Evolutionary conservation across 2,329 filamentous ascomycete species (phyloP).

Genomic region (Xylariaceae sp.): DNA sequence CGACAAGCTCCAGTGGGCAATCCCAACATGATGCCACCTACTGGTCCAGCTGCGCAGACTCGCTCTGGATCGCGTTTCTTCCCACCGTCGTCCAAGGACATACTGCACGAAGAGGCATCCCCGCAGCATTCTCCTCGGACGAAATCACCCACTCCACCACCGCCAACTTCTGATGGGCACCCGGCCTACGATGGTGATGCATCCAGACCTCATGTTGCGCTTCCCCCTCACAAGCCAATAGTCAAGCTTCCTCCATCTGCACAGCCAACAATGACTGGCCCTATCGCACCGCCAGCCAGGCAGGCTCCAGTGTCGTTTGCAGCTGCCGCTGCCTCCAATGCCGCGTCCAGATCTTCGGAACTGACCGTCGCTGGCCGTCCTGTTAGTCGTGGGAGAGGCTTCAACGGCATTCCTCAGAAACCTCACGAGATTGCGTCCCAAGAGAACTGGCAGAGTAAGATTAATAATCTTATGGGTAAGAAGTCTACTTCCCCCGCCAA

Average conservation of each 20-base stretch:
- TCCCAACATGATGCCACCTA: slow-evolving; percentile 9
- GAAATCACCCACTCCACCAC: slow-evolving; percentile 67
- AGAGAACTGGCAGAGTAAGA: slow-evolving; percentile 73
- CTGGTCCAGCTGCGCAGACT: slow-evolving; percentile 37
- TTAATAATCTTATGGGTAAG: slow-evolving; percentile 72
- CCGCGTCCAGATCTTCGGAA: slow-evolving; percentile 7
- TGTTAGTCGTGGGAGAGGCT: slow-evolving; percentile 24
- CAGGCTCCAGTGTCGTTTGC: slow-evolving; percentile 45
- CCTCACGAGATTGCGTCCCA: slow-evolving; percentile 32
- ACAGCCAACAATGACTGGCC: slow-evolving; percentile 39
- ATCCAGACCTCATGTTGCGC: slow-evolving; percentile 63
- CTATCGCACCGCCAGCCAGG: slow-evolving; percentile 31
- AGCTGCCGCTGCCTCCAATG: slow-evolving; percentile 35
- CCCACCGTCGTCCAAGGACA: slow-evolving; percentile 47
- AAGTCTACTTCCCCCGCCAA: slow-evolving; percentile 58
- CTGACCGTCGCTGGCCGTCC: slow-evolving; percentile 17
- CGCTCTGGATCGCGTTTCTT: slow-evolving; percentile 61
- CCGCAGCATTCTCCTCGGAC: slow-evolving; percentile 41
- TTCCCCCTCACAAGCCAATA: slow-evolving; percentile 69
- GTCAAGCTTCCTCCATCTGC: slow-evolving; percentile 78
- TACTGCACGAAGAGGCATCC: slow-evolving; percentile 39
- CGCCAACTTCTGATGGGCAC: slow-evolving; percentile 67
- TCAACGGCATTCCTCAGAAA: slow-evolving; percentile 25
- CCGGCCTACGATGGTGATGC: slow-evolving; percentile 69
- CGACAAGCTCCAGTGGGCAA: slow-evolving; percentile 14